Evolutionary conservation across 306 rosid genomes (phyloP).

Genomic region (Trifolium subterraneum): DNA sequence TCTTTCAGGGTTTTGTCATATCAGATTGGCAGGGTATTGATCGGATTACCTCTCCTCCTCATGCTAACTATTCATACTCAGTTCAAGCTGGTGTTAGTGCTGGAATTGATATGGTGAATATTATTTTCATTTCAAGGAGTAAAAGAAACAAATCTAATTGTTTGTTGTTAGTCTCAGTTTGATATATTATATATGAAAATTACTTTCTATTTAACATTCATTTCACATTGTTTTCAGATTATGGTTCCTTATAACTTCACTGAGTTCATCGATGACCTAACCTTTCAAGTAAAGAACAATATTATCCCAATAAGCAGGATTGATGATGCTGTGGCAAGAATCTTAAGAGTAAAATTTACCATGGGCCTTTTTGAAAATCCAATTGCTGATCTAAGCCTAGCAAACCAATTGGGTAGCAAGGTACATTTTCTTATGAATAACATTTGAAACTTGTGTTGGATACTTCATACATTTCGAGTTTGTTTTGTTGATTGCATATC

Average conservation of each 20-base stretch:
- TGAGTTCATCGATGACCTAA: slow-evolving; percentile 50
- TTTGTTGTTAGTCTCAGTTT: neutral
- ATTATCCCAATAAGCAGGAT: slow-evolving; percentile 49
- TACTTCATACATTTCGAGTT: neutral
- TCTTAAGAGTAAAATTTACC: slow-evolving; percentile 45
- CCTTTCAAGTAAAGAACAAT: slow-evolving; percentile 45
- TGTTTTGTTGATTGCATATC: slow-evolving; percentile 23
- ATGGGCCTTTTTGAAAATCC: slow-evolving; percentile 57
- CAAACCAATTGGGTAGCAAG: slow-evolving; percentile 49
- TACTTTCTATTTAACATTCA: neutral
- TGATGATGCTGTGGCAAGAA: slow-evolving; percentile 55
- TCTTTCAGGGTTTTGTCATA: slow-evolving; percentile 53
- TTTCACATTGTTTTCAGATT: slow-evolving; percentile 39
- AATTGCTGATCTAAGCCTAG: slow-evolving; percentile 48
- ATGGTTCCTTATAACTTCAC: slow-evolving; percentile 55
- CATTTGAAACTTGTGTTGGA: slow-evolving; percentile 2
- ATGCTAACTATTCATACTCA: slow-evolving; percentile 52
- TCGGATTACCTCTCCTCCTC: slow-evolving; percentile 51
- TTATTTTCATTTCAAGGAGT: slow-evolving; percentile 19
- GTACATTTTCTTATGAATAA: slow-evolving; percentile 32
- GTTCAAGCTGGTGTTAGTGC: slow-evolving; percentile 46
- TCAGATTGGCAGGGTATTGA: slow-evolving; percentile 58
- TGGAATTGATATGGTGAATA: slow-evolving; percentile 55
- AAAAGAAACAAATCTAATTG: slow-evolving; percentile 3
- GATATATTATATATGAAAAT: slow-evolving; percentile 1